These are phyloP conservation scores for Coccomyxa sp. DNA, from an alignment of 139 green algal species.

Conservation along the genomic window DNA sequence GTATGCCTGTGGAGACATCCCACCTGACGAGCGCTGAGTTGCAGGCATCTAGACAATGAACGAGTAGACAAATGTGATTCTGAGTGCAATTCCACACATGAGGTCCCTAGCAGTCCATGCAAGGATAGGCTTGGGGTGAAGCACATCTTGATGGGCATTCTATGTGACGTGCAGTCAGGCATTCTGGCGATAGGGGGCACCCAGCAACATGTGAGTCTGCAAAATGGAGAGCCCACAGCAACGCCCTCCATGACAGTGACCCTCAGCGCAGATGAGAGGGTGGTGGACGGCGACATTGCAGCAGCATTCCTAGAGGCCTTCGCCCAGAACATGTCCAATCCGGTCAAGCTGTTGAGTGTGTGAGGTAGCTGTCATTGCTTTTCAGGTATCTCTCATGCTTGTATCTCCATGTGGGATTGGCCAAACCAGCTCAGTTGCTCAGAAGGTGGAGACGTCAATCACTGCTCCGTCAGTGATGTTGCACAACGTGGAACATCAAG, in stretches of 20 bases:
- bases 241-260: slow-evolving; percentile 77
- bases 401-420: too few species aligned
- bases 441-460: too few species aligned
- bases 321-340: slow-evolving; percentile 65
- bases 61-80: background rate
- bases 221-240: slow-evolving; percentile 21
- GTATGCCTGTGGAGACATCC: background rate
- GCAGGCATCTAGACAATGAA: background rate
- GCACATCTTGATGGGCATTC: too few species aligned
- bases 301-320: slow-evolving; percentile 77
- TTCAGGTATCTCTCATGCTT: too few species aligned
- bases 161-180: slow-evolving; percentile 46
- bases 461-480: too few species aligned
- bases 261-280: slow-evolving; percentile 78
- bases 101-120: slow-evolving; percentile 32
- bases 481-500: too few species aligned
- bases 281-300: slow-evolving; percentile 80
- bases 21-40: background rate
- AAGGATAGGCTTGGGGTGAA: too few species aligned
- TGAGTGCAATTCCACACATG: slow-evolving; percentile 17
- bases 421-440: too few species aligned
- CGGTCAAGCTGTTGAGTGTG: slow-evolving; percentile 58
- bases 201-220: slow-evolving; percentile 26
- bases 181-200: slow-evolving; percentile 67
- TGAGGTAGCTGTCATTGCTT: background rate